Base-by-base conservation (phyloP, 164 flowering plant species). In the Vitis labrusca region DNA sequence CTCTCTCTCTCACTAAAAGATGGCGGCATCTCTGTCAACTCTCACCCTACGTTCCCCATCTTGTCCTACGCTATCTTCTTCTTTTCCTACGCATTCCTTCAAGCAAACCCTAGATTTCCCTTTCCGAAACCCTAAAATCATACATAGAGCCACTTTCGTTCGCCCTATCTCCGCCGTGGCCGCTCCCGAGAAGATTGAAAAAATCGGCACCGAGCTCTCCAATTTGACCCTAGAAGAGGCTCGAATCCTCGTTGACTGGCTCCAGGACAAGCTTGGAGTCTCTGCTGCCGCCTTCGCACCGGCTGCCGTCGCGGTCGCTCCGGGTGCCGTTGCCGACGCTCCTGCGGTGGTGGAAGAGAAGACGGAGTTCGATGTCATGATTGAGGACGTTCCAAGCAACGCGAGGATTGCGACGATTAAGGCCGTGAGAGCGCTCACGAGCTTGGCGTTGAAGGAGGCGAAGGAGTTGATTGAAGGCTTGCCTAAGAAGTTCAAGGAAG, bases 401-500 rank as follows among this genome's bases (percentile, higher is more conserved):
- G 84, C 91, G 23, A 89, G 98, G 65, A 95, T 95, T 44, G 82
- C 91, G 13, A 87, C 93, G 59, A 95, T 95, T 66, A 95, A 95
- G 78, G 92, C 93, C 7, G 97, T 95, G 32, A 84, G 99, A 77
- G 89, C 90, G 0, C 29, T 95, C 64, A 95, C 98, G 49, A 90
- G 53, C 77, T 66, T 95, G 84, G 97, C 97, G 3, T 70, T 95
- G 84, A 95, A 95, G 76, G 99, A 95, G 74, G 99, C 99, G 2
- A 95, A 95, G 84, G 98, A 95, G 7, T 75, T 93, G 72, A 95
- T 95, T 17, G 99, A 95, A 74, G 97, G 96, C 0, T 69, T 93
- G 67, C 99, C 99, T 32, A 95, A 93, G 94, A 95, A 91, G 75
- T 88, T 90, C 50, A 91, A 88, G 81, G 98, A 90, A 68, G 93